Percentiles rank a stretch among this genome's conserved stretches.
phyloP scores from a whole-genome alignment of 78 protist species.

The Diacronema lutheri region DNA sequence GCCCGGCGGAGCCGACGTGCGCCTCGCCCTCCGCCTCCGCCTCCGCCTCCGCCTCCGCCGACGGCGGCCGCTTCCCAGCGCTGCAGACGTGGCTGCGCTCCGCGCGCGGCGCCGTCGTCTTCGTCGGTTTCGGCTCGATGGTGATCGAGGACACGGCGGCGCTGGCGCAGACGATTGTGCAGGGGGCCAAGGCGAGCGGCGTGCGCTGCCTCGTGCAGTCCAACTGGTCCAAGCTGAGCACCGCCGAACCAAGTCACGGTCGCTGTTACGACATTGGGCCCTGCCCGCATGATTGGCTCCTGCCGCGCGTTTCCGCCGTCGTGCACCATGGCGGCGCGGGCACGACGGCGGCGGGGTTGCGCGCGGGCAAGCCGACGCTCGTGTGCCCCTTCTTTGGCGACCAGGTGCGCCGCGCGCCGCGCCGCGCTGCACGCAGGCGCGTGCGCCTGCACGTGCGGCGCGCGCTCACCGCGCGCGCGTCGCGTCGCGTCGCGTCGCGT shows the following conservation, averaged over 20 bases:
- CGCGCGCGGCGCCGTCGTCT: too few species aligned
- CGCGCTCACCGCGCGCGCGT: too few species aligned
- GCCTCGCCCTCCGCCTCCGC: too few species aligned
- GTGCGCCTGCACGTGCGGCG: too few species aligned
- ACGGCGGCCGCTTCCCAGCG: too few species aligned
- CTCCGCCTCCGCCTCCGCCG: too few species aligned
- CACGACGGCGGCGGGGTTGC: constrained; percentile 70
- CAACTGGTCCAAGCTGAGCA: neutral
- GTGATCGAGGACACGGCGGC: neutral
- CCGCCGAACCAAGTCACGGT: neutral
- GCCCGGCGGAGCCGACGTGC: neutral
- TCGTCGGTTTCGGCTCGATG: constrained; percentile 29
- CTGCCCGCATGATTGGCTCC: constrained; percentile 61
- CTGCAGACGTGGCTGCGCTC: too few species aligned
- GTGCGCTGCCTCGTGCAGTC: neutral
- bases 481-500: too few species aligned
- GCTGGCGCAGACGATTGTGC: neutral
- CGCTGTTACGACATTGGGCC: neutral
- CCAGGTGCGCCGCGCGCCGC: too few species aligned
- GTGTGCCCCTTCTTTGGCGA: constrained; percentile 72
- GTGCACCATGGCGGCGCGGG: constrained; percentile 82
- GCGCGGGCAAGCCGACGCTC: constrained; percentile 55
- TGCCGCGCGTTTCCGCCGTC: constrained; percentile 54
- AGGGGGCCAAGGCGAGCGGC: neutral
- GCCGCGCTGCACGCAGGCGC: too few species aligned